Percentiles rank a stretch among this genome's conserved stretches.
These are phyloP conservation scores for Nicotiana sylvestris DNA, from an alignment of 257 asterid species.

Conservation along the genomic window DNA sequence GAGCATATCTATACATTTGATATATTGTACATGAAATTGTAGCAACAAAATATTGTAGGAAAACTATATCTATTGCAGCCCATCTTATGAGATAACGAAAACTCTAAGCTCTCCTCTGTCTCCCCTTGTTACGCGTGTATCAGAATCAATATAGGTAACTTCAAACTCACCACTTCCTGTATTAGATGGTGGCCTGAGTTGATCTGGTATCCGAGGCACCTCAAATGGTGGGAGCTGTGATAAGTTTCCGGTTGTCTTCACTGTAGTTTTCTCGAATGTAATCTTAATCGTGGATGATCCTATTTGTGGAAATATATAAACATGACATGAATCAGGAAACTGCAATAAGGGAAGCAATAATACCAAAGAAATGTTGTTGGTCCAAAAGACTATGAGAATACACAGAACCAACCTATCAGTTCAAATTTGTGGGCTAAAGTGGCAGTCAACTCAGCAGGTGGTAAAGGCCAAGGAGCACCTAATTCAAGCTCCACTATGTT, in stretches of 20 bases:
- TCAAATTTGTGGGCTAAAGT: constrained; percentile 93
- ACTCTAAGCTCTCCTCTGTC: constrained; percentile 90
- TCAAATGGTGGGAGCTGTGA: constrained; percentile 85
- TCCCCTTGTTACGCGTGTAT: constrained; percentile 79
- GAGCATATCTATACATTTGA: neutral
- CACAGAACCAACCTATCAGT: constrained; percentile 45
- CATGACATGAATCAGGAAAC: neutral
- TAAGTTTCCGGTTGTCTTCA: constrained; percentile 71
- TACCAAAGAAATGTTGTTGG: neutral
- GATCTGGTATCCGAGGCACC: constrained; percentile 71
- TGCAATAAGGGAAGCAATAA: neutral
- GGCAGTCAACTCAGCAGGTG: constrained; percentile 76
- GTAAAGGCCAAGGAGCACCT: constrained; percentile 94
- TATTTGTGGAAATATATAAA: constrained; percentile 19
- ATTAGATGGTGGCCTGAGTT: constrained; percentile 65
- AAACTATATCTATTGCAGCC: neutral
- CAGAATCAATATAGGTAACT: constrained; percentile 75
- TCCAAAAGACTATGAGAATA: neutral
- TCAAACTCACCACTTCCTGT: constrained; percentile 76
- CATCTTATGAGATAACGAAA: constrained; percentile 55
- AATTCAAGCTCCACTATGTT: constrained; percentile 85
- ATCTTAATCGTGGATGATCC: constrained; percentile 69
- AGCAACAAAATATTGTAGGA: neutral
- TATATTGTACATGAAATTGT: neutral
- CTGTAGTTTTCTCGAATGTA: constrained; percentile 71